A percentile compares a stretch with the other conserved stretches of the same genome.
These are phyloP conservation scores for Drosera spatulata DNA, from an alignment of 179 eudicot species.

Conservation along the genomic window DNA sequence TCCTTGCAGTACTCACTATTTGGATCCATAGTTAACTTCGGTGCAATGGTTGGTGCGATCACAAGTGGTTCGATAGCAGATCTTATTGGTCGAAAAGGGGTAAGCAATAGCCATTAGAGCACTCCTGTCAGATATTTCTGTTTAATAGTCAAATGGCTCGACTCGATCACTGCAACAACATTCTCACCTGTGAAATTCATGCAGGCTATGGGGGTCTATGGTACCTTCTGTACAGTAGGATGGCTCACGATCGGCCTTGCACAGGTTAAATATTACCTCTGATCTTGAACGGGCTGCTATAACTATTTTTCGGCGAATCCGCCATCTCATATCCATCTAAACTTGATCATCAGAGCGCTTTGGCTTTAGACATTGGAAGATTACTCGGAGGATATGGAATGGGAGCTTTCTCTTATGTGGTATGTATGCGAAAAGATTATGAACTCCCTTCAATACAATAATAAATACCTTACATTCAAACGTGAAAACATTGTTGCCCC, in stretches of 20 bases:
- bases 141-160: too few relatives aligned
- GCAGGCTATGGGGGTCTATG: constrained; percentile 79
- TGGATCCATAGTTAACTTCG: constrained; percentile 55
- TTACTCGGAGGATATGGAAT: constrained; percentile 91
- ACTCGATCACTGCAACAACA: background rate
- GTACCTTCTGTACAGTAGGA: constrained; percentile 63
- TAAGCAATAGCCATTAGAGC: constrained; percentile 3
- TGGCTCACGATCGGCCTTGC: constrained; percentile 86
- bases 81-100: constrained; percentile 49
- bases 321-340: background rate
- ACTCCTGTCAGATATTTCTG: too few relatives aligned
- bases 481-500: too few relatives aligned
- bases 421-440: constrained; percentile 11
- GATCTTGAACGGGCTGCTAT: background rate
- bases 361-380: constrained; percentile 70
- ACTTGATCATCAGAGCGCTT: constrained; percentile 23
- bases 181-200: background rate
- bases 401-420: constrained; percentile 92
- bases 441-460: too few relatives aligned
- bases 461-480: too few relatives aligned
- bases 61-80: constrained; percentile 48
- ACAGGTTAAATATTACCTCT: constrained; percentile 29
- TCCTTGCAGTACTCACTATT: constrained; percentile 37
- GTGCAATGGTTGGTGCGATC: constrained; percentile 64
- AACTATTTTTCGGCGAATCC: background rate